Percentiles rank a stretch among this genome's conserved stretches.
Conservation (phyloP, 805 yeast genomes). For the Teunomyces panamensis region DNA sequence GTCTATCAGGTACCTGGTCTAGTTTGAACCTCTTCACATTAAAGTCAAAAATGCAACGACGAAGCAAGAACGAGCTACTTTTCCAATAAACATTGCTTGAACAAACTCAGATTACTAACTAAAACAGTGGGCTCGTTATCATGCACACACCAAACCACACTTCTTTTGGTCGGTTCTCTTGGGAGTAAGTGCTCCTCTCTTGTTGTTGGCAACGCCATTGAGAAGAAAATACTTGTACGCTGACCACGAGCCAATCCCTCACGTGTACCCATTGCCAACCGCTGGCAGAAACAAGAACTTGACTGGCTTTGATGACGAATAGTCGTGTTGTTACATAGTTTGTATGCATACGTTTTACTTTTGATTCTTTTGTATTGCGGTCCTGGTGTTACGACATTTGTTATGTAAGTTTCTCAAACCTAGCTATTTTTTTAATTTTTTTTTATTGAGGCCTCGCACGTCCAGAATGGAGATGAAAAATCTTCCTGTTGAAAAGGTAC, state of each 20-base stretch:
- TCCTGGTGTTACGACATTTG: background rate
- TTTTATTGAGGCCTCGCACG: background rate
- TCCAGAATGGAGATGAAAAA: background rate
- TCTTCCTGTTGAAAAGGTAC: background rate
- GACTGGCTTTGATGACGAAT: constrained; percentile 56
- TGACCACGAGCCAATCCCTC: constrained; percentile 66
- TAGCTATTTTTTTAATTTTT: background rate
- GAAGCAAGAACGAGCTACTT: background rate
- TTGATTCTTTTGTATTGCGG: background rate
- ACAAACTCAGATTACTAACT: constrained; percentile 12
- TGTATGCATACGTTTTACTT: background rate
- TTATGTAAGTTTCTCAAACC: background rate
- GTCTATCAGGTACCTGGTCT: background rate
- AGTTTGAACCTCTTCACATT: background rate
- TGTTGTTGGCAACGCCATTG: constrained; percentile 60
- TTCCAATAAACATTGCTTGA: background rate
- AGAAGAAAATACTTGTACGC: constrained; percentile 66
- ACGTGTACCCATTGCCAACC: constrained; percentile 54
- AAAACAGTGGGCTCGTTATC: constrained; percentile 66
- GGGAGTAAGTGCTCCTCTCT: constrained; percentile 66
- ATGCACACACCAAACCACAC: constrained; percentile 75
- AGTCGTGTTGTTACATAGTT: constrained; percentile 1
- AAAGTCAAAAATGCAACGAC: too few species aligned
- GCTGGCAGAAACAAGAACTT: constrained; percentile 49
- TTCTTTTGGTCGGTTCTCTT: constrained; percentile 61